Conservation (phyloP, 371 early-diverging fungal species). For the Coemansia sp. region DNA sequence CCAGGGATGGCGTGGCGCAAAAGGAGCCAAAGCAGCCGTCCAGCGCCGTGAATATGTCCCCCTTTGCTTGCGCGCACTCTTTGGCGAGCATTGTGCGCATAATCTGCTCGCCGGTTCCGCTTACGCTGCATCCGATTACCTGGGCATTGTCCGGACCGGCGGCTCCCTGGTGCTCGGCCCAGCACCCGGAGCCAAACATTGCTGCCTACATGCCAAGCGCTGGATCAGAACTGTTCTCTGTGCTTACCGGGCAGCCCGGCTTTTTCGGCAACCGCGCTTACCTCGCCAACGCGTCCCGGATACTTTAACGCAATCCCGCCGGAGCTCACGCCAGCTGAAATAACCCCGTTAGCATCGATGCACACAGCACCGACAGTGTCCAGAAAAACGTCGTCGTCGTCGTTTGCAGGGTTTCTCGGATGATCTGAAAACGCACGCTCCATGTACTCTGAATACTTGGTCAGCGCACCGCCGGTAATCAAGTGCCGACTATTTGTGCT, state of each 20-base stretch:
- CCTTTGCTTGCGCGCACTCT: constrained; percentile 50
- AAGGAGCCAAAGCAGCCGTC: constrained; percentile 43
- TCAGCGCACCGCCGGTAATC: constrained; percentile 22
- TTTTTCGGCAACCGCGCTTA: constrained; percentile 30
- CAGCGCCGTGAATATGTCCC: constrained; percentile 32
- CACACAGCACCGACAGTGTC: constrained; percentile 91
- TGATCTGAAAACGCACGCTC: not conserved
- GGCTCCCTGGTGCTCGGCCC: constrained; percentile 57
- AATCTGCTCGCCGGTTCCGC: constrained; percentile 84
- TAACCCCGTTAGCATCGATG: constrained; percentile 63
- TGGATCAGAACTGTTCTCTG: not conserved
- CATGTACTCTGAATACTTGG: constrained; percentile 19
- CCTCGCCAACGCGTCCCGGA: constrained; percentile 87
- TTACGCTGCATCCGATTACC: constrained; percentile 66
- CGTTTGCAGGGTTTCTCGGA: not conserved
- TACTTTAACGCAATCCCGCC: constrained; percentile 85
- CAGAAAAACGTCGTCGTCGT: constrained; percentile 47
- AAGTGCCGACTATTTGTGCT: constrained; percentile 31
- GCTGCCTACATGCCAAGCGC: constrained; percentile 56
- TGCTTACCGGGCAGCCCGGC: not conserved
- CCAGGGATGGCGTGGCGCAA: constrained; percentile 4
- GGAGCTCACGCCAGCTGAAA: constrained; percentile 79
- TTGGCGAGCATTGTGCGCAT: constrained; percentile 67
- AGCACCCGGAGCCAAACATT: constrained; percentile 70
- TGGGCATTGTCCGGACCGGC: constrained; percentile 22